phyloP scores from a whole-genome alignment of 768 basidiomycete species.

The Tricholoma saponaceum region DNA sequence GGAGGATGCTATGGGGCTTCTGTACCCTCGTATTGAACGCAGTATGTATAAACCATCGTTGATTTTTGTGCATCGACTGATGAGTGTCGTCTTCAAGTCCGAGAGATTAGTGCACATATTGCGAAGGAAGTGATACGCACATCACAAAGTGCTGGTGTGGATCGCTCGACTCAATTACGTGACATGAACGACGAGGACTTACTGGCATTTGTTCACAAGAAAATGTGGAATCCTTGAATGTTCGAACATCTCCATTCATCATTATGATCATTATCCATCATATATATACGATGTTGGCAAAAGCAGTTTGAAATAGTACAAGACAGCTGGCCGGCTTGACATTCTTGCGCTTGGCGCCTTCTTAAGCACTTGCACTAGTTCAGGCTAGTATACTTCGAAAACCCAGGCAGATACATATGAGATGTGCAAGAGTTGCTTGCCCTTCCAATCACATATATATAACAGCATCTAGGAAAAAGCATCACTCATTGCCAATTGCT shows the following conservation, averaged over 20 bases:
- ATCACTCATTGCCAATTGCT: too few relatives aligned
- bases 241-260: neutral
- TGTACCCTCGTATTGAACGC: slow-evolving; percentile 83
- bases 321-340: too few relatives aligned
- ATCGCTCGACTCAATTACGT: slow-evolving; percentile 50
- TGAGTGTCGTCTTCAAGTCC: slow-evolving; percentile 35
- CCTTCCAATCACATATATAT: too few relatives aligned
- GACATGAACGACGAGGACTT: slow-evolving; percentile 53
- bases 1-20: slow-evolving; percentile 59
- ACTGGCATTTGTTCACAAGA: slow-evolving; percentile 46
- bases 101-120: slow-evolving; percentile 79
- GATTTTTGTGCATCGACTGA: neutral
- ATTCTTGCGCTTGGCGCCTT: too few relatives aligned
- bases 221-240: slow-evolving; percentile 68
- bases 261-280: too few relatives aligned
- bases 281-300: neutral
- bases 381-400: too few relatives aligned
- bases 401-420: too few relatives aligned
- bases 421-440: too few relatives aligned
- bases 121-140: slow-evolving; percentile 72
- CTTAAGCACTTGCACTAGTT: too few relatives aligned
- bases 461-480: too few relatives aligned
- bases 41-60: slow-evolving; percentile 31
- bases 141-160: slow-evolving; percentile 70
- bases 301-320: neutral